These are phyloP conservation scores for Diutina pseudorugosa DNA, from an alignment of 1,139 yeast genomes.

Conservation along the genomic window DNA sequence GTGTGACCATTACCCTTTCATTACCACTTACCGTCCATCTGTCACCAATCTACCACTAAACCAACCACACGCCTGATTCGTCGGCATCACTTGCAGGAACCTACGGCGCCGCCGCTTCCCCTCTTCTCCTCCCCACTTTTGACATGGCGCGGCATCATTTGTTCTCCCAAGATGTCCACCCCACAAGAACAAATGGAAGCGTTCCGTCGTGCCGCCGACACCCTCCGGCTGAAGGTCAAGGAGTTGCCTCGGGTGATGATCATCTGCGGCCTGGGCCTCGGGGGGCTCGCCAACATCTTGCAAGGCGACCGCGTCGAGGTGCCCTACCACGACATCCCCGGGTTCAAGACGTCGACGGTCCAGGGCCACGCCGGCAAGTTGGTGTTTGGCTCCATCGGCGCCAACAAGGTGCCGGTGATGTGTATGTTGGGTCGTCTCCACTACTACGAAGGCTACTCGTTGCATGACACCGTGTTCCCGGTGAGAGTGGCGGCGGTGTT, in stretches of 20 bases:
- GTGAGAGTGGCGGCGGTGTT: slow-evolving; percentile 59
- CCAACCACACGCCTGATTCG: too few relatives aligned
- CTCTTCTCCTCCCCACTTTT: neutral
- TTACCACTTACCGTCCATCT: too few relatives aligned
- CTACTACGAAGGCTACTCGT: slow-evolving; percentile 80
- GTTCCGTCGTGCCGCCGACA: slow-evolving; percentile 13
- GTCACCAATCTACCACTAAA: too few relatives aligned
- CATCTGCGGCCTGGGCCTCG: slow-evolving; percentile 91
- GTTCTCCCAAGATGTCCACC: neutral
- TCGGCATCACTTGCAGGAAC: too few relatives aligned
- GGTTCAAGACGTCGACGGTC: slow-evolving; percentile 72
- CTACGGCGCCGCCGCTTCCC: neutral
- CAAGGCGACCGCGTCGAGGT: slow-evolving; percentile 33
- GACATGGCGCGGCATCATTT: neutral
- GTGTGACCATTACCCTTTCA: neutral
- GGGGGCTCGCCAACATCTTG: slow-evolving; percentile 61
- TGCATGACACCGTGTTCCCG: slow-evolving; percentile 77
- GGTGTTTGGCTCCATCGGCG: slow-evolving; percentile 66
- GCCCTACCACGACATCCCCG: slow-evolving; percentile 62
- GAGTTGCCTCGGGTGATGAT: slow-evolving; percentile 51
- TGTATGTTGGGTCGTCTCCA: slow-evolving; percentile 93
- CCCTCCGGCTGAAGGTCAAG: slow-evolving; percentile 9
- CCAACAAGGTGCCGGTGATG: slow-evolving; percentile 62
- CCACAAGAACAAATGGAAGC: slow-evolving; percentile 6
- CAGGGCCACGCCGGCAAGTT: slow-evolving; percentile 83